Evolutionary conservation across 805 yeast species (phyloP).

Genomic region (Cyberlindnera maritima): DNA sequence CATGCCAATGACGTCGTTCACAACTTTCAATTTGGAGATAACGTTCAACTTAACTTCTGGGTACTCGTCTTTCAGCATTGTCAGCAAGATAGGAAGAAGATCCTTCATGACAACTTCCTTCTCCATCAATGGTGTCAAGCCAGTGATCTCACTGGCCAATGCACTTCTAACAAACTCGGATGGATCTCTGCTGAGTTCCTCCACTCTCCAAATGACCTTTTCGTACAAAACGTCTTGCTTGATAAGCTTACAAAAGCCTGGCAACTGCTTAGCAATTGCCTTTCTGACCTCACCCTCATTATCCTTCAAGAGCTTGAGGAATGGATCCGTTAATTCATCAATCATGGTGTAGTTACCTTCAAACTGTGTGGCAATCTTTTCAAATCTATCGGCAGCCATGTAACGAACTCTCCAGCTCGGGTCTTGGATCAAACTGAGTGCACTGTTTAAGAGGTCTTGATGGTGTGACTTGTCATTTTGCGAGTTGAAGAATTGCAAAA

Average conservation of each 20-base stretch:
- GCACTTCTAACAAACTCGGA: slow-evolving; percentile 93
- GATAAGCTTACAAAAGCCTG: slow-evolving; percentile 62
- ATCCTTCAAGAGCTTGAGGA: slow-evolving; percentile 79
- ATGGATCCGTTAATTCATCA: slow-evolving; percentile 51
- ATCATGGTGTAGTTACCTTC: slow-evolving; percentile 53
- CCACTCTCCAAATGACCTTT: slow-evolving; percentile 79
- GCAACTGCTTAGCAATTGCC: slow-evolving; percentile 89
- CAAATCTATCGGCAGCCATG: slow-evolving; percentile 95
- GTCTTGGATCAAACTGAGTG: slow-evolving; percentile 75
- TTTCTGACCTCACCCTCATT: slow-evolving; percentile 96
- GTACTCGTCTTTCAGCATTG: slow-evolving; percentile 94
- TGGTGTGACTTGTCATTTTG: slow-evolving; percentile 57
- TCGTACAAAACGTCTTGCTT: slow-evolving; percentile 52
- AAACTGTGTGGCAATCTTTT: slow-evolving; percentile 65
- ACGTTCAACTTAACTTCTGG: slow-evolving; percentile 95
- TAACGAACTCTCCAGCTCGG: slow-evolving; percentile 98
- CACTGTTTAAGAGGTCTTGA: slow-evolving; percentile 58
- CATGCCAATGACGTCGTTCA: slow-evolving; percentile 92
- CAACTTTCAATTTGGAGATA: slow-evolving; percentile 86
- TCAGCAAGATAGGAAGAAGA: slow-evolving; percentile 81
- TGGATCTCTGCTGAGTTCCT: slow-evolving; percentile 81
- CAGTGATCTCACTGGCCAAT: slow-evolving; percentile 82
- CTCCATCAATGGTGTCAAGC: slow-evolving; percentile 80
- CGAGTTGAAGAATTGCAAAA: slow-evolving; percentile 63
- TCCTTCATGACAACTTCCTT: slow-evolving; percentile 80